Base-by-base conservation (phyloP, 352 stramenopile species). In the Globisporangium paroecandrum region DNA sequence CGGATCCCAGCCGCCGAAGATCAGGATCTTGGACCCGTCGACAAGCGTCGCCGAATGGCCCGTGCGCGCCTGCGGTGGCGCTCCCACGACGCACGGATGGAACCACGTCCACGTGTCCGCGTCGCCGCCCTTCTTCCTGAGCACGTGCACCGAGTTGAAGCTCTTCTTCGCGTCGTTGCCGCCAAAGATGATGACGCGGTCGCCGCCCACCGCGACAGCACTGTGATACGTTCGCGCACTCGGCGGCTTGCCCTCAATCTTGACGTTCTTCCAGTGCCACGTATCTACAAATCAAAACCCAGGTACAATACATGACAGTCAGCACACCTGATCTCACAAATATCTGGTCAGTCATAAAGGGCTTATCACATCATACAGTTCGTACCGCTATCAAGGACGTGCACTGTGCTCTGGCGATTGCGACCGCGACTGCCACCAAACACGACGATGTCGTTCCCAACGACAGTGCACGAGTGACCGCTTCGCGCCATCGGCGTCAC, bases 1-100 rank as follows among this genome's bases (percentile, higher is more conserved):
- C 1, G 92, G 93, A 69, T 98, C 93, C 95, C 95, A 98, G 32
- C 95, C 95, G 47, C 95, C 95, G 64, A 97, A 96, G 64, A 98
- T 79, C 22, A 98, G 73, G 29, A 98, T 89, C 65, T 92, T 97
- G 36, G 68, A 76, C 54, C 95, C 86, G 55, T 89, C 82, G 62
- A 98, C 65, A 41, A 98, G 77, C 29, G 90, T 94, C 29, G 95
- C 90, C 7, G 83, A 93, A 72, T 98, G 93, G 4, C 93, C 95
- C 12, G 95, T 98, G 51, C 93, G 81, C 18, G 86, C 77, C 49
- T 81, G 79, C 1, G 95, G 95, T 25, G 83, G 71, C 1, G 74
- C 70, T 3, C 95, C 95, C 27, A 78, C 78, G 5, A 94, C 83
- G 41, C 76, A 85, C 6, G 93, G 93, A 55, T 98, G 81, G 64